These are phyloP conservation scores for Penicillium desertorum DNA, from an alignment of 495 filamentous ascomycete species.

Conservation along the genomic window DNA sequence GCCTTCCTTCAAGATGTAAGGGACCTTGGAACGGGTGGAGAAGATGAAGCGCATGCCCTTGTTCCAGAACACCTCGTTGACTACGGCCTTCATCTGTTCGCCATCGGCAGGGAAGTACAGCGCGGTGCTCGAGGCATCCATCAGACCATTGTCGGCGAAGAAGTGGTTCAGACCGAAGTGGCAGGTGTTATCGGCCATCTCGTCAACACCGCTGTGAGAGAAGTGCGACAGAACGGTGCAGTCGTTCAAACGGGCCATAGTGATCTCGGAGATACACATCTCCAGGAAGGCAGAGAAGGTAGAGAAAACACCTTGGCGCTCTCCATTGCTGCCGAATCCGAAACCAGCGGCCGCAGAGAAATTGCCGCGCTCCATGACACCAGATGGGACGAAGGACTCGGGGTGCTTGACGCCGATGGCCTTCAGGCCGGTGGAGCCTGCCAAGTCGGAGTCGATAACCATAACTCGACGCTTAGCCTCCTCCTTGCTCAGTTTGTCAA, in stretches of 20 bases:
- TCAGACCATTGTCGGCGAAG: slow-evolving; percentile 44
- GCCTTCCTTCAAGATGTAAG: slow-evolving; percentile 42
- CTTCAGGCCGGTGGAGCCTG: slow-evolving; percentile 43
- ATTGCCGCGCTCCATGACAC: slow-evolving; percentile 46
- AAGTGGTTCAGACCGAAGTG: slow-evolving; percentile 46
- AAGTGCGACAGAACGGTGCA: slow-evolving; percentile 43
- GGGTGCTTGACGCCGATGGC: slow-evolving; percentile 36
- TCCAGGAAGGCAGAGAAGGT: slow-evolving; percentile 45
- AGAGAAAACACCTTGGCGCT: slow-evolving; percentile 43
- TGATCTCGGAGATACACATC: slow-evolving; percentile 45
- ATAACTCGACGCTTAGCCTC: slow-evolving; percentile 42
- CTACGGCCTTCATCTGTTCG: slow-evolving; percentile 47
- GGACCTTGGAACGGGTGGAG: slow-evolving; percentile 43
- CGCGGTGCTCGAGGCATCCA: slow-evolving; percentile 32
- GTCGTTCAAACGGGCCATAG: slow-evolving; percentile 43
- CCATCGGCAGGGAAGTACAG: slow-evolving; percentile 46
- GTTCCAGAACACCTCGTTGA: slow-evolving; percentile 40
- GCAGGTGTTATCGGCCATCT: slow-evolving; percentile 47
- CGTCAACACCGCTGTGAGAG: slow-evolving; percentile 43
- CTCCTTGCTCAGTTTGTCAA: slow-evolving; percentile 39
- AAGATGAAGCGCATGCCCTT: slow-evolving; percentile 41
- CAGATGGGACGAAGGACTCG: slow-evolving; percentile 37
- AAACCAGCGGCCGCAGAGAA: slow-evolving; percentile 44
- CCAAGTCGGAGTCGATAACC: slow-evolving; percentile 46
- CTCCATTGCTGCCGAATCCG: slow-evolving; percentile 41